Percentiles rank a stretch among this genome's conserved stretches.
phyloP scores from a whole-genome alignment of 1,284 basidiomycete species.

The Exobasidium cylindrosporum region DNA sequence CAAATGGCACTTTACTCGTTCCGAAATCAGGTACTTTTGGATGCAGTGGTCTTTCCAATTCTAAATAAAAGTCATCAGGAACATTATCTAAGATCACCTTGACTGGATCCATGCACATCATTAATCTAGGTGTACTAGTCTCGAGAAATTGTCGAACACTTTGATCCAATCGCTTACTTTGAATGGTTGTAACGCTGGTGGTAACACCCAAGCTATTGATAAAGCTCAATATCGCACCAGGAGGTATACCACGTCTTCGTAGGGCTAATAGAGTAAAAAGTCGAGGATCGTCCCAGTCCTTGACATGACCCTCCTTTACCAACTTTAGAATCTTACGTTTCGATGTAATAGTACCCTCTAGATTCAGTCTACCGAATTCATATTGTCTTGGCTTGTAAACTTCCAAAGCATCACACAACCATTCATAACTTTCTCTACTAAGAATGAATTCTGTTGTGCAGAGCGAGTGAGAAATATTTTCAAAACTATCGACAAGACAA shows the following conservation, averaged over 20 bases:
- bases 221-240: slow-evolving; percentile 89
- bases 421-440: slow-evolving; percentile 97
- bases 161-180: slow-evolving; percentile 85
- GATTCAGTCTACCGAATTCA: slow-evolving; percentile 88
- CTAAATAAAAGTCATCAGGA: slow-evolving; percentile 75
- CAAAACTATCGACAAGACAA: slow-evolving; percentile 96
- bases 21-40: slow-evolving; percentile 90
- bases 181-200: slow-evolving; percentile 74
- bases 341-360: slow-evolving; percentile 94
- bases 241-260: slow-evolving; percentile 88
- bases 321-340: slow-evolving; percentile 93
- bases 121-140: slow-evolving; percentile 77
- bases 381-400: slow-evolving; percentile 98
- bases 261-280: slow-evolving; percentile 95
- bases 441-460: slow-evolving; percentile 96
- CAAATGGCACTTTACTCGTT: slow-evolving; percentile 77
- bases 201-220: slow-evolving; percentile 91
- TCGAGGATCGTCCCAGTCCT: slow-evolving; percentile 97
- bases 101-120: slow-evolving; percentile 88
- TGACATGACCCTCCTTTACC: slow-evolving; percentile 79
- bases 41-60: slow-evolving; percentile 87
- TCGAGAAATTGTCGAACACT: slow-evolving; percentile 85
- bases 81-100: slow-evolving; percentile 83
- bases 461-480: slow-evolving; percentile 97
- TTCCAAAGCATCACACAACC: slow-evolving; percentile 93